Evolutionary conservation across 1,284 basidiomycete genomes (phyloP).

Genomic region (Ganoderma leucocontextum): DNA sequence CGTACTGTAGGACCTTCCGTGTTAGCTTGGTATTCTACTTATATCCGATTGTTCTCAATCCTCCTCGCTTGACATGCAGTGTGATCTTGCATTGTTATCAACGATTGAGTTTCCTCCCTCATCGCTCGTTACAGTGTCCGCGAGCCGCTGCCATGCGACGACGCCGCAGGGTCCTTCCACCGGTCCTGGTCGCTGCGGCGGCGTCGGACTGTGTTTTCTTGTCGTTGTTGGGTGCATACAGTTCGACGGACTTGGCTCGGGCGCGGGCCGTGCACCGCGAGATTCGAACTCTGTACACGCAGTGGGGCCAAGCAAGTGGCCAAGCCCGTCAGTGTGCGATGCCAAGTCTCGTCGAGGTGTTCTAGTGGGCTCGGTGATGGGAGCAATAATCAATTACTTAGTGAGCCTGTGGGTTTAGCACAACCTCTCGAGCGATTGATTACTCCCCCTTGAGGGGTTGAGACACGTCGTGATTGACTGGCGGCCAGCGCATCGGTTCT

Average conservation of each 20-base stretch:
- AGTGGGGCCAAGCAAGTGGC: not conserved
- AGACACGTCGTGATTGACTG: not conserved
- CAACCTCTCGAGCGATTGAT: not conserved
- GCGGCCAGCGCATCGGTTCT: not conserved
- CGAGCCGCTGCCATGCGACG: not conserved
- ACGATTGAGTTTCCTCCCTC: not conserved
- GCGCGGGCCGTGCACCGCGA: not conserved
- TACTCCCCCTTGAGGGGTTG: not conserved
- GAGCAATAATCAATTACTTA: not conserved
- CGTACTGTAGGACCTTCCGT: not conserved
- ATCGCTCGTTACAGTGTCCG: not conserved
- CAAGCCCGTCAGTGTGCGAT: constrained; percentile 1
- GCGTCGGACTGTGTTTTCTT: not conserved
- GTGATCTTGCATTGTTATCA: not conserved
- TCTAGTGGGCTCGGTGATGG: not conserved
- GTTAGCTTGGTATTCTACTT: not conserved
- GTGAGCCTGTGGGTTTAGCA: not conserved
- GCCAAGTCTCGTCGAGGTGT: not conserved
- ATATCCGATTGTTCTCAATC: not conserved
- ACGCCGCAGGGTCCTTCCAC: not conserved
- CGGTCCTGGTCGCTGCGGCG: not conserved
- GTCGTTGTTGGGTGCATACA: not conserved
- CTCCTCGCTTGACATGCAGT: not conserved
- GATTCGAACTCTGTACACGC: not conserved
- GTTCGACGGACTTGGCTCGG: not conserved